These are phyloP conservation scores for Yamadazyma mexicana DNA, from an alignment of 1,139 yeast species.

Conservation along the genomic window DNA sequence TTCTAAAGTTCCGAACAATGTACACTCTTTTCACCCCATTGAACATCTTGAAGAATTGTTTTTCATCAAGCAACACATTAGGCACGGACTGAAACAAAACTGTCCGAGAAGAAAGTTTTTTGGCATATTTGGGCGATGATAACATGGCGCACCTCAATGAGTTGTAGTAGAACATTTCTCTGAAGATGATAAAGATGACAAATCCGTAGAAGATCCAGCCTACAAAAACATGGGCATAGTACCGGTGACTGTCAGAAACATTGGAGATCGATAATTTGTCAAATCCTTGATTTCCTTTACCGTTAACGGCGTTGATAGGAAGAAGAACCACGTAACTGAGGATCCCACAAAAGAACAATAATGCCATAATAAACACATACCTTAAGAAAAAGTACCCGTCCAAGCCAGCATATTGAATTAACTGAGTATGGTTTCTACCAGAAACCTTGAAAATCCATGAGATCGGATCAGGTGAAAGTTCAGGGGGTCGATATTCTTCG, in stretches of 20 bases:
- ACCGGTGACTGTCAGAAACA: slow-evolving; percentile 54
- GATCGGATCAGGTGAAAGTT: slow-evolving; percentile 62
- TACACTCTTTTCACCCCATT: slow-evolving; percentile 73
- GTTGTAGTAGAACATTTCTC: slow-evolving; percentile 80
- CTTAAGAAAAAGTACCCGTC: slow-evolving; percentile 74
- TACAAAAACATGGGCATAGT: slow-evolving; percentile 83
- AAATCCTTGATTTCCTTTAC: slow-evolving; percentile 58
- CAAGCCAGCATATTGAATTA: slow-evolving; percentile 70
- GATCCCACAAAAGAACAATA: slow-evolving; percentile 39
- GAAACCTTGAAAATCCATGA: slow-evolving; percentile 60
- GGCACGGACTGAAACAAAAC: slow-evolving; percentile 83
- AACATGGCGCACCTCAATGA: slow-evolving; percentile 80
- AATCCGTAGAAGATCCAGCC: slow-evolving; percentile 79
- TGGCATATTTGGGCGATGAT: slow-evolving; percentile 77
- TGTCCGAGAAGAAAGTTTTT: slow-evolving; percentile 72
- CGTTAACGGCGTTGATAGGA: slow-evolving; percentile 65
- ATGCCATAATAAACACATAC: slow-evolving; percentile 49
- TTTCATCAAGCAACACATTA: slow-evolving; percentile 60
- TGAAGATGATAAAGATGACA: slow-evolving; percentile 67
- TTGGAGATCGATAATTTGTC: slow-evolving; percentile 80
- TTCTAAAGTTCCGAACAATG: slow-evolving; percentile 67
- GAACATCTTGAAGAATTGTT: slow-evolving; percentile 59
- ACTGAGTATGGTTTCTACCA: slow-evolving; percentile 61
- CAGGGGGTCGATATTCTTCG: slow-evolving; percentile 61
- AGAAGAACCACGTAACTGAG: slow-evolving; percentile 56